phyloP scores from a whole-genome alignment of 225 moss, liverwort and hornwort genomes.

The Polytrichum formosum region DNA sequence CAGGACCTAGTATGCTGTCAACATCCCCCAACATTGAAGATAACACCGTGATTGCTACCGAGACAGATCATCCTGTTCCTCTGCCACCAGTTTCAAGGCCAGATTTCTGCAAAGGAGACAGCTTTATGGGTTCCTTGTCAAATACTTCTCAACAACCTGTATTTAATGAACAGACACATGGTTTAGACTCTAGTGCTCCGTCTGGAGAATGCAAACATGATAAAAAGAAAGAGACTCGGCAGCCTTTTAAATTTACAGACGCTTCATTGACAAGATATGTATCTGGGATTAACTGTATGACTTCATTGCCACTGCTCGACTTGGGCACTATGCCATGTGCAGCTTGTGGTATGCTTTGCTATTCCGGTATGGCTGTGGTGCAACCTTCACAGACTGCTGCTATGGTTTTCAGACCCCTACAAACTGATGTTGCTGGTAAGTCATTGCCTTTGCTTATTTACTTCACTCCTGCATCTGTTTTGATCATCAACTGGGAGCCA shows the following conservation, averaged over 20 bases:
- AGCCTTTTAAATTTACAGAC: no score
- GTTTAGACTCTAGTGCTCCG: neutral
- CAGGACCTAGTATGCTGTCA: neutral
- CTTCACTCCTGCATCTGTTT: neutral
- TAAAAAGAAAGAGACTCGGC: neutral
- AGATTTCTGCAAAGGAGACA: neutral
- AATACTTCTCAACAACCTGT: neutral
- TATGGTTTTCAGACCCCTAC: slow-evolving; percentile 30
- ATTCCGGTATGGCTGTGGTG: slow-evolving; percentile 58
- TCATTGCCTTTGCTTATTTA: neutral
- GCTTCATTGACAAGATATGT: neutral
- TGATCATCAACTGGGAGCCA: no score
- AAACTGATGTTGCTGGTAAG: slow-evolving; percentile 6
- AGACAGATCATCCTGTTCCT: neutral
- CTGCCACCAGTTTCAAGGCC: neutral
- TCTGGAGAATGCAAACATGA: neutral
- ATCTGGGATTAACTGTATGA: neutral
- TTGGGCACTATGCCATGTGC: slow-evolving; percentile 68
- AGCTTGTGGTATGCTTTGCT: slow-evolving; percentile 61
- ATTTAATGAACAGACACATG: neutral
- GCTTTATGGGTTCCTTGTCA: neutral
- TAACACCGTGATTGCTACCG: neutral
- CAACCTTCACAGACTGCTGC: slow-evolving; percentile 38
- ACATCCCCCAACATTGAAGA: neutral
- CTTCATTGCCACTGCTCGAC: slow-evolving; percentile 28